Conservation (phyloP, 768 basidiomycete species). For the Mycena floridula region DNA sequence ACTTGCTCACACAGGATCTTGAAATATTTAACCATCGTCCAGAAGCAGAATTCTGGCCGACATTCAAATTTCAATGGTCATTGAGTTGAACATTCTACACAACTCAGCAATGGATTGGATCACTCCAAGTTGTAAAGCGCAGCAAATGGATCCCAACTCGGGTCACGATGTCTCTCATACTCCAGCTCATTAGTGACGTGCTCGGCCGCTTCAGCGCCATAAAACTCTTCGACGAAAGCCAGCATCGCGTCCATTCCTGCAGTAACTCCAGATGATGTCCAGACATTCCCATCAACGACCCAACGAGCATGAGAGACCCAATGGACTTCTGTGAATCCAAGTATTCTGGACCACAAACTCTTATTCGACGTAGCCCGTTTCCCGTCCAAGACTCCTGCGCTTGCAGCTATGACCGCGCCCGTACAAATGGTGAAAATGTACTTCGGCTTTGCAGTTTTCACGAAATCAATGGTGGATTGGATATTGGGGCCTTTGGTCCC, state of each 20-base stretch:
- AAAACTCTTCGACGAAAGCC: constrained; percentile 29
- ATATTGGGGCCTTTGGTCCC: constrained; percentile 21
- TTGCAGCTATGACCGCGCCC: constrained; percentile 31
- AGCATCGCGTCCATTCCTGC: constrained; percentile 36
- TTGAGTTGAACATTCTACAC: too few relatives aligned
- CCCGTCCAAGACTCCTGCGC: constrained; percentile 35
- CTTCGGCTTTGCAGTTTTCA: constrained; percentile 26
- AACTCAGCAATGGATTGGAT: too few relatives aligned
- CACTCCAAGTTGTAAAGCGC: constrained; percentile 15
- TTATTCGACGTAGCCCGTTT: constrained; percentile 41
- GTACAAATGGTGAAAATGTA: constrained; percentile 41
- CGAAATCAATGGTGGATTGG: constrained; percentile 23
- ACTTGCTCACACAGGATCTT: too few relatives aligned
- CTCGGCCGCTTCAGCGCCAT: constrained; percentile 28
- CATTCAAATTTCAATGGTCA: too few relatives aligned
- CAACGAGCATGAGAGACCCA: constrained; percentile 42
- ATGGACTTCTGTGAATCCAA: constrained; percentile 23
- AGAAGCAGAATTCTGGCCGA: too few relatives aligned
- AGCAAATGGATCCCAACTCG: constrained; percentile 34
- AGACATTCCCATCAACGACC: constrained; percentile 42
- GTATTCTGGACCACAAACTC: constrained; percentile 19
- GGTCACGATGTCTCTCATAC: constrained; percentile 31
- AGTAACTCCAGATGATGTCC: constrained; percentile 41
- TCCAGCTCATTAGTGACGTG: constrained; percentile 28
- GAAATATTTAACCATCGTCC: too few relatives aligned